Evolutionary conservation across 2,329 filamentous ascomycete genomes (phyloP), one percentile per base, ranked within the genome.

Genomic region (Trichoderma breve): DNA sequence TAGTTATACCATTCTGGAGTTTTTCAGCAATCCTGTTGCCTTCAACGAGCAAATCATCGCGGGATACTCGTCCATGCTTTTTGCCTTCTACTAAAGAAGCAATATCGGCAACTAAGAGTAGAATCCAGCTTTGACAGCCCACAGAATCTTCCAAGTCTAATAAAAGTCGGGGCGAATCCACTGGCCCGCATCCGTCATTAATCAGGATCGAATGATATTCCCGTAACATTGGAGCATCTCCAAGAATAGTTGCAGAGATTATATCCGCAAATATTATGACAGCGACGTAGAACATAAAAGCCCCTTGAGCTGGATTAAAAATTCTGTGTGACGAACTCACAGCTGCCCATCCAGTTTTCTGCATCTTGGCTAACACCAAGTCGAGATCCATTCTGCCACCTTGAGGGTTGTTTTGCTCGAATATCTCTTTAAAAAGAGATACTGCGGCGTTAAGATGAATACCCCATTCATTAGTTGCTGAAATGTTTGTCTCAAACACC

Each of bases 401-500:
- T 1, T 14, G 53, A 32, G 26, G 1, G 7, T 6, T 24, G 3
- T 5, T 8, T 7, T 43, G 15, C 6, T 60, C n/a, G 14, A 71
- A 32, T 24, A 60, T 68, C 21, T 71, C 61, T 51, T 61, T 58
- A 2, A 71, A 58, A 3, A 71, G n/a, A 12, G 70, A 66, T 1
- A 68, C 30, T 3, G 61, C 70, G 7, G 70, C 70, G 15, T 34
- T 47, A 14, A 66, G 53, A 7, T 71, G 70, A 26, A 58, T 57
- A 0, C 28, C 47, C 70, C 70, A 70, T 78, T 79, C 55, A 81
- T 82, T 77, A 77, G 84, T 72, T 82, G 77, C 79, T 21, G 76
- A 77, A 28, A 78, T 76, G n/a, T 78, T 76, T 18, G 81, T 73
- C 76, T 86, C 84, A 71, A 85, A 85, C 70, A 81, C 79, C n/a